Conservation (phyloP, 257 asterid species). For the Coffea canephora region DNA sequence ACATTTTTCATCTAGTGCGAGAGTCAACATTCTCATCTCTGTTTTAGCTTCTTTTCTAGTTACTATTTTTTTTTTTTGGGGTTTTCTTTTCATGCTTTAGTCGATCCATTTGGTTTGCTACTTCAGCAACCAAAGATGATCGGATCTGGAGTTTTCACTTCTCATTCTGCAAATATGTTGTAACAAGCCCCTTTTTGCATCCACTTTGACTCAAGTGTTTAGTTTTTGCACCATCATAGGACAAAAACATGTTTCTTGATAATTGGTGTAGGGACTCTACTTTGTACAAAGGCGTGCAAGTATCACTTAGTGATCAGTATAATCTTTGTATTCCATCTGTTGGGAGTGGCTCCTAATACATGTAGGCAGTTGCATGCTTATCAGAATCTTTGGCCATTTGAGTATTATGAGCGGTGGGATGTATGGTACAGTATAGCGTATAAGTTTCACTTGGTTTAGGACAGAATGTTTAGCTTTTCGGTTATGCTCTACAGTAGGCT, state of each 20-base stretch:
- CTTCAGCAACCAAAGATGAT: neutral
- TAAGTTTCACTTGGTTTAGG: neutral
- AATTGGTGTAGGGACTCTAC: neutral
- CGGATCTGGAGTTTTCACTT: neutral
- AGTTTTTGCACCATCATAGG: neutral
- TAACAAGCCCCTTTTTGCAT: neutral
- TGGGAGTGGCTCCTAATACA: neutral
- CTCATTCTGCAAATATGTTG: neutral
- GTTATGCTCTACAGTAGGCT: neutral
- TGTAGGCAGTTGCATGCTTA: neutral
- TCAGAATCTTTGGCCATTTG: neutral
- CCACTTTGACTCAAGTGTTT: neutral
- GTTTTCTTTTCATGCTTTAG: neutral
- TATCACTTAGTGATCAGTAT: neutral
- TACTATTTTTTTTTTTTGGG: neutral
- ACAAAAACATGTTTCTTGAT: neutral
- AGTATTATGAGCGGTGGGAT: neutral
- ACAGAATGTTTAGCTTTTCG: neutral
- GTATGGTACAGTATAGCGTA: too few species aligned
- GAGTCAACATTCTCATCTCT: neutral
- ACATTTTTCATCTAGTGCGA: neutral
- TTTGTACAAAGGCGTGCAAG: neutral
- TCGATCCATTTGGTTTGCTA: neutral
- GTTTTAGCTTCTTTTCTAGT: neutral
- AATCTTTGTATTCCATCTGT: neutral